Conservation (phyloP, 257 asterid genomes). For the Solanum etuberosum region DNA sequence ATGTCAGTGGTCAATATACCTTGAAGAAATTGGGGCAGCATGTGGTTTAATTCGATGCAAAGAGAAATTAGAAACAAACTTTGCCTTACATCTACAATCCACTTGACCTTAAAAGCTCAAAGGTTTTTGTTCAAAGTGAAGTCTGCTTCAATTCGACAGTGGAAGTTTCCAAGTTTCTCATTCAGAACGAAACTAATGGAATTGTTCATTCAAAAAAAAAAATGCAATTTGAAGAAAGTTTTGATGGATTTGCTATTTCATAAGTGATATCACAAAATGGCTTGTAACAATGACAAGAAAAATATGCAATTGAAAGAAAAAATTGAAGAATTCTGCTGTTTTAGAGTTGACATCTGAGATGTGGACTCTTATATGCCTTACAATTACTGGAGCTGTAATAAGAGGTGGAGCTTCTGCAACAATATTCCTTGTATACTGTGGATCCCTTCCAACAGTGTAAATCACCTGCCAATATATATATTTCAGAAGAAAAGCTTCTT, state of each 20-base stretch:
- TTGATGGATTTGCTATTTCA: neutral
- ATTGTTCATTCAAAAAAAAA: neutral
- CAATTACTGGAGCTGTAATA: constrained; percentile 72
- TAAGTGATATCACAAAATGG: neutral
- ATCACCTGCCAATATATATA: constrained; percentile 50
- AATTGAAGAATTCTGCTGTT: neutral
- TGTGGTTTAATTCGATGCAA: neutral
- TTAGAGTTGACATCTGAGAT: neutral
- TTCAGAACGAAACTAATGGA: neutral
- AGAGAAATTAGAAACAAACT: neutral
- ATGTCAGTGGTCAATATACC: neutral
- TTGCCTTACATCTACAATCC: neutral
- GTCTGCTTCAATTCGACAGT: neutral
- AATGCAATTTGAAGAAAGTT: neutral
- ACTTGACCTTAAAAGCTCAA: neutral
- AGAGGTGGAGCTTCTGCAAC: constrained; percentile 73
- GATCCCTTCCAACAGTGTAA: constrained; percentile 91
- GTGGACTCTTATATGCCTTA: constrained; percentile 13
- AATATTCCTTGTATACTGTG: constrained; percentile 48
- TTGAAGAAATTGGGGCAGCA: neutral
- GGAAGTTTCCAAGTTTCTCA: neutral
- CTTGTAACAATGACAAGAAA: neutral
- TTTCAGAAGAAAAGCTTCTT: neutral
- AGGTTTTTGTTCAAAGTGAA: neutral
- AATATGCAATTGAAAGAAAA: neutral